phyloP scores from a whole-genome alignment of 1,139 yeast species.

The Nakaseomyces sp. region DNA sequence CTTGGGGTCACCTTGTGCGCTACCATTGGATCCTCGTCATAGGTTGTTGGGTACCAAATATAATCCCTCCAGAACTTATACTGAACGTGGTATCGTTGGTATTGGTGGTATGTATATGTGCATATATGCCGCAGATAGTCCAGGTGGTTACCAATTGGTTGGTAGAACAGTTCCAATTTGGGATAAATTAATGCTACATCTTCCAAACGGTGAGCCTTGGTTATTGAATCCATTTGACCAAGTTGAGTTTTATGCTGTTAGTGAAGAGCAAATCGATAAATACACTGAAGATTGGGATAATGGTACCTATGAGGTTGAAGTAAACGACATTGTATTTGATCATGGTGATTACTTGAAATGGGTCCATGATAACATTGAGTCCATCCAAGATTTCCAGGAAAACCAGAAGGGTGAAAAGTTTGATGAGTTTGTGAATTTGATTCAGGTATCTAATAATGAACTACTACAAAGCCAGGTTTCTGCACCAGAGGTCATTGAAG shows the following conservation, averaged over 20 bases:
- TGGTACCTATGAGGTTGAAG: conserved; percentile 69
- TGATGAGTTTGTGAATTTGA: conserved; percentile 74
- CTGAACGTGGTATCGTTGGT: conserved; percentile 96
- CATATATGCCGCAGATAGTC: conserved; percentile 95
- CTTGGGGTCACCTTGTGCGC: conserved; percentile 97
- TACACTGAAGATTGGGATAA: conserved; percentile 67
- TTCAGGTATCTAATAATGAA: conserved; percentile 76
- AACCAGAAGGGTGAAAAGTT: conserved; percentile 71
- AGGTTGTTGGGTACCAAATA: conserved; percentile 87
- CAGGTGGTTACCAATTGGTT: conserved; percentile 95
- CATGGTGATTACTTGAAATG: conserved; percentile 70
- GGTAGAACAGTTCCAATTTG: conserved; percentile 97
- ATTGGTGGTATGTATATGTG: conserved; percentile 98
- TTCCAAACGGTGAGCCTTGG: conserved; percentile 68
- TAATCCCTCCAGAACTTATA: conserved; percentile 91
- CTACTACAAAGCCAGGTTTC: conserved; percentile 42
- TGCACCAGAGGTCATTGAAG: conserved; percentile 33
- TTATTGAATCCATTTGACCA: conserved; percentile 84
- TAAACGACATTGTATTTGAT: conserved; percentile 72
- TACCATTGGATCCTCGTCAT: conserved; percentile 94
- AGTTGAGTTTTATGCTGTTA: conserved; percentile 85
- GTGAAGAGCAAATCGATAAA: conserved; percentile 69
- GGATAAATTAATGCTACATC: conserved; percentile 76
- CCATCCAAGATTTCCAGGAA: conserved; percentile 61
- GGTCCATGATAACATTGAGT: conserved; percentile 62